phyloP scores from a whole-genome alignment of 495 filamentous ascomycete species.

The Lentithecium fluviatile region DNA sequence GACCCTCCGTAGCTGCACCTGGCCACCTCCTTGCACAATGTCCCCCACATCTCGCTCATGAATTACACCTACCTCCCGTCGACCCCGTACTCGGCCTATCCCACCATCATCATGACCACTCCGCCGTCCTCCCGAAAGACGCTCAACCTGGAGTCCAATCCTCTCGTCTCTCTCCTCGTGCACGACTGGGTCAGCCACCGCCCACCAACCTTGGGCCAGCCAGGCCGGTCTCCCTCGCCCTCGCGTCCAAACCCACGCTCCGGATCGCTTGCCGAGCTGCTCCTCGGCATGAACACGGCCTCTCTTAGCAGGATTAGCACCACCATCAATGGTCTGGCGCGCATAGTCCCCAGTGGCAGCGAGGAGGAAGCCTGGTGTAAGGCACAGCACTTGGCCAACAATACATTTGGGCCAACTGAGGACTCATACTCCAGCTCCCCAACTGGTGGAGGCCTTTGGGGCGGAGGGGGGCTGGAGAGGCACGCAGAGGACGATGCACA shows the following conservation, averaged over 20 bases:
- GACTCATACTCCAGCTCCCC: conserved; percentile 38
- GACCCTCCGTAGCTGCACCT: conserved; percentile 72
- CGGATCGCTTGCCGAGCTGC: conserved; percentile 72
- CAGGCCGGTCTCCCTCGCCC: conserved; percentile 18
- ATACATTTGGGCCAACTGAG: conserved; percentile 66
- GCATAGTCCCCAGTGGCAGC: conserved; percentile 65
- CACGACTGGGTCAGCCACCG: conserved; percentile 98
- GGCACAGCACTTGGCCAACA: conserved; percentile 81
- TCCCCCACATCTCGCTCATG: conserved; percentile 95
- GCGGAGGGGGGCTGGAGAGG: conserved; percentile 6
- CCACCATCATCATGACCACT: conserved; percentile 37
- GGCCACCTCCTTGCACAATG: conserved; percentile 77
- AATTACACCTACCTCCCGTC: conserved; percentile 96
- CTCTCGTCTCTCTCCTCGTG: conserved; percentile 88
- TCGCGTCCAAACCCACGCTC: conserved; percentile 55
- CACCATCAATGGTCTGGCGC: conserved; percentile 83
- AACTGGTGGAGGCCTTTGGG: conserved; percentile 24
- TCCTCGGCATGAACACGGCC: conserved; percentile 86
- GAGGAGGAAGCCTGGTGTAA: conserved; percentile 82
- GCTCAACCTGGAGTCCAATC: conserved; percentile 80
- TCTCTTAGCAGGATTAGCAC: conserved; percentile 86
- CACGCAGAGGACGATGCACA: conserved; percentile 12
- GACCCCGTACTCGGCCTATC: conserved; percentile 64
- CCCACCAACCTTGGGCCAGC: conserved; percentile 66
- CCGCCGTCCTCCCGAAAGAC: conserved; percentile 69